Percentiles rank a stretch among this genome's conserved stretches.
These are phyloP conservation scores for Candida wancherniae DNA, from an alignment of 805 yeast species.

Conservation along the genomic window DNA sequence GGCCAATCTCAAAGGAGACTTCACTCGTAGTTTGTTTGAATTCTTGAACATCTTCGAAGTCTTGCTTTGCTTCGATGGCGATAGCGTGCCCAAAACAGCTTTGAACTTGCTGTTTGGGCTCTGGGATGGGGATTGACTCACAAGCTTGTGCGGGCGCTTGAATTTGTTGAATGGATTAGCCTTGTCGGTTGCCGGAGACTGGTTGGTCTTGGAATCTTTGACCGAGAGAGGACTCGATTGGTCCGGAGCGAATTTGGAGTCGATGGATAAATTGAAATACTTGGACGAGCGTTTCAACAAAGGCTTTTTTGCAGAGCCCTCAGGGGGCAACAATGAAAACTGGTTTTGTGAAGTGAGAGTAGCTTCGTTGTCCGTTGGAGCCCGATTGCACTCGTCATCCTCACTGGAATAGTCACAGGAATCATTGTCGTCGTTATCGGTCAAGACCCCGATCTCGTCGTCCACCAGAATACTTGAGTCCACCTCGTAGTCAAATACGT, in stretches of 20 bases:
- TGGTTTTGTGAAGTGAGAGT: no score
- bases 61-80: slow-evolving; percentile 10
- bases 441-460: slow-evolving; percentile 10
- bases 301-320: slow-evolving; percentile 12
- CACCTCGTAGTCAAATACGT: slow-evolving; percentile 16
- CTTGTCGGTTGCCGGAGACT: slow-evolving; percentile 12
- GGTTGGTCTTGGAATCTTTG: slow-evolving; percentile 10
- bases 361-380: no score
- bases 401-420: no score
- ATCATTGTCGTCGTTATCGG: slow-evolving; percentile 12
- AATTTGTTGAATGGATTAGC: slow-evolving; percentile 25
- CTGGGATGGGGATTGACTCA: slow-evolving; percentile 42
- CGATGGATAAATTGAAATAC: slow-evolving; percentile 38
- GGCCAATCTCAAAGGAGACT: slow-evolving; percentile 23
- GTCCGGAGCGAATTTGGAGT: slow-evolving; percentile 20
- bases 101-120: slow-evolving; percentile 16
- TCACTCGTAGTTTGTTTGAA: slow-evolving; percentile 29
- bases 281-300: slow-evolving; percentile 38
- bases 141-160: slow-evolving; percentile 40
- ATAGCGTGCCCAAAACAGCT: slow-evolving; percentile 7
- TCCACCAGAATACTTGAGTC: slow-evolving; percentile 8
- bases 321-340: no score
- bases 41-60: slow-evolving; percentile 32
- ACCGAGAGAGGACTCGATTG: slow-evolving; percentile 13
- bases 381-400: no score